Conservation (phyloP, 75 land plant genomes). For the Gnetum montanum region DNA sequence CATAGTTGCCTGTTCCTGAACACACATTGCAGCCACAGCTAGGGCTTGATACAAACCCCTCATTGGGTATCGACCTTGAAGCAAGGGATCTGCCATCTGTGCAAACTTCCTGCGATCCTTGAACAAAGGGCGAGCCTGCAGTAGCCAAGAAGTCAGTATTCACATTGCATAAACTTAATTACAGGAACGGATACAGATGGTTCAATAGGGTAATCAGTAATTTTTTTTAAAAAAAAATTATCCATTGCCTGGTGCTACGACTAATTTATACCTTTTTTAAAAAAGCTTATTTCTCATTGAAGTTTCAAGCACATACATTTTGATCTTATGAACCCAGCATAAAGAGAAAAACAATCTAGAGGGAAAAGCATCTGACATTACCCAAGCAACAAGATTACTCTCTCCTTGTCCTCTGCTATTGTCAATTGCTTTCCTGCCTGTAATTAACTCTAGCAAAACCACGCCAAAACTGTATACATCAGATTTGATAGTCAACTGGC, state of each 20-base stretch:
- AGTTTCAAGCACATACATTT: not conserved
- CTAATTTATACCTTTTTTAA: not conserved
- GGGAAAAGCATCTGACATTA: slow-evolving; percentile 1
- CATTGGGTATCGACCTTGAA: slow-evolving; percentile 37
- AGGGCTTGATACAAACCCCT: slow-evolving; percentile 48
- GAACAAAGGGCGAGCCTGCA: slow-evolving; percentile 40
- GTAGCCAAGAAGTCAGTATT: not conserved
- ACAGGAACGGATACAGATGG: not conserved
- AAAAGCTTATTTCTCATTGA: no score
- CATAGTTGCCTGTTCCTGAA: slow-evolving; percentile 35
- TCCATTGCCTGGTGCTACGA: not conserved
- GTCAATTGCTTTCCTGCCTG: slow-evolving; percentile 46
- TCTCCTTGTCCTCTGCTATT: slow-evolving; percentile 37
- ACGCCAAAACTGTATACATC: slow-evolving; percentile 53
- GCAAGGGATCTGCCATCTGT: slow-evolving; percentile 29
- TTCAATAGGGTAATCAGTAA: not conserved
- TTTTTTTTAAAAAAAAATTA: not conserved
- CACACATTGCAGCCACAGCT: slow-evolving; percentile 49
- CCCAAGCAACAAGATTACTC: slow-evolving; percentile 50
- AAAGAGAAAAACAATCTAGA: not conserved
- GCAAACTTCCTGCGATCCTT: slow-evolving; percentile 36
- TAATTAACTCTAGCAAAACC: slow-evolving; percentile 39
- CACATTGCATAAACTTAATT: not conserved
- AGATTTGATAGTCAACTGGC: slow-evolving; percentile 46
- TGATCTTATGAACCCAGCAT: not conserved